phyloP scores from a whole-genome alignment of 129 eudicot genomes.

The Smallanthus sonchifolius region DNA sequence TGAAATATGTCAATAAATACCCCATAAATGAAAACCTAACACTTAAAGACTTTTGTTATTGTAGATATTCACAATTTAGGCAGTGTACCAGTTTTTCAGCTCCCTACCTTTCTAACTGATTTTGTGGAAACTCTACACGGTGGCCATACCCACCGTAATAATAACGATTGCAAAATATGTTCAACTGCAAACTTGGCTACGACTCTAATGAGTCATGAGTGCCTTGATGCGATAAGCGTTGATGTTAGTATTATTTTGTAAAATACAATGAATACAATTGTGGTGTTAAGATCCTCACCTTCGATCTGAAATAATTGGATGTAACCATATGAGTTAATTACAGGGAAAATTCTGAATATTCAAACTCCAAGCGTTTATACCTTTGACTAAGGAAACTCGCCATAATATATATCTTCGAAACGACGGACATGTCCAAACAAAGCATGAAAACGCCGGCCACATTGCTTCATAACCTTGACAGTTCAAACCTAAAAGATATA shows the following conservation, averaged over 20 bases:
- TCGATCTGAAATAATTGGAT: too few species aligned
- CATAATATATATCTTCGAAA: too few species aligned
- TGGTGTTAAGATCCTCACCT: not conserved
- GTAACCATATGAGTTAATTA: too few species aligned
- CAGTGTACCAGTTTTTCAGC: slow-evolving; percentile 14
- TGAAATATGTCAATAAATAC: not conserved
- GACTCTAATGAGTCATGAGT: not conserved
- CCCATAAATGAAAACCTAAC: slow-evolving; percentile 30
- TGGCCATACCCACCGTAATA: slow-evolving; percentile 10
- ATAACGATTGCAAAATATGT: slow-evolving; percentile 4
- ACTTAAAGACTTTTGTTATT: slow-evolving; percentile 10
- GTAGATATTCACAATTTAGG: slow-evolving; percentile 19
- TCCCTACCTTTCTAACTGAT: slow-evolving; percentile 7
- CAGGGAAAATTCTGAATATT: too few species aligned
- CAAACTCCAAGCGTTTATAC: too few species aligned
- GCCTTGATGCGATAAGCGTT: not conserved
- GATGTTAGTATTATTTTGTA: not conserved
- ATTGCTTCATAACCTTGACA: too few species aligned
- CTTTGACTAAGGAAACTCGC: too few species aligned
- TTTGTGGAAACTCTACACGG: not conserved
- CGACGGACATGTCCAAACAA: too few species aligned
- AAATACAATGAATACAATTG: not conserved
- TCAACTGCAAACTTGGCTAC: not conserved
- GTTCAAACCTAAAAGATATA: too few species aligned
- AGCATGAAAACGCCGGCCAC: too few species aligned